Percentiles rank a stretch among this genome's conserved stretches.
phyloP scores from a whole-genome alignment of 2,329 filamentous ascomycete species.

The Fusarium staphyleae region DNA sequence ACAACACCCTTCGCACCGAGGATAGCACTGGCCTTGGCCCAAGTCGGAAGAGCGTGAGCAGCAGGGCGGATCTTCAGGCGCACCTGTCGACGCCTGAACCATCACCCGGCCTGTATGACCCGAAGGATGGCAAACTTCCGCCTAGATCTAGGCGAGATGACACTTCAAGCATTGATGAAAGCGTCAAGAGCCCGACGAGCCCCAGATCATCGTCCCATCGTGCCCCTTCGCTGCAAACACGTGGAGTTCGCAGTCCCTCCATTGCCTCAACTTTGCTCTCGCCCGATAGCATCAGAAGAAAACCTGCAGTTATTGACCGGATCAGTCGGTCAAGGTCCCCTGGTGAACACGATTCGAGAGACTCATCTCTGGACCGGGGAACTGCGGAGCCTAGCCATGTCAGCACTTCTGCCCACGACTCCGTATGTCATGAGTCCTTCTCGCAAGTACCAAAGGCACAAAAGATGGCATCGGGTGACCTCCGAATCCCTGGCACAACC shows the following conservation, averaged over 20 bases:
- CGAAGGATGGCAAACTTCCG: constrained; percentile 46
- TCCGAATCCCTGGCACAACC: constrained; percentile 64
- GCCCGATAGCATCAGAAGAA: constrained; percentile 51
- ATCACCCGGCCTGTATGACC: constrained; percentile 50
- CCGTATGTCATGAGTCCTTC: constrained; percentile 64
- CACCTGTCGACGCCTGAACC: constrained; percentile 47
- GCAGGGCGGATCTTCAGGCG: constrained; percentile 51
- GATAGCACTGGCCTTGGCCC: constrained; percentile 51
- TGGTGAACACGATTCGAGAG: constrained; percentile 57
- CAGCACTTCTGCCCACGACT: constrained; percentile 65
- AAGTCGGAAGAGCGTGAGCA: constrained; percentile 51
- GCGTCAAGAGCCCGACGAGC: constrained; percentile 55
- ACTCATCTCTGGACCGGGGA: constrained; percentile 65
- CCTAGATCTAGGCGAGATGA: constrained; percentile 52
- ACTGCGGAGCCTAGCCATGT: constrained; percentile 64
- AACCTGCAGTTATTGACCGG: constrained; percentile 62
- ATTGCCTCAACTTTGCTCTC: constrained; percentile 47
- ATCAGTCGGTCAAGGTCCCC: constrained; percentile 57
- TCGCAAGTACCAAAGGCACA: constrained; percentile 55
- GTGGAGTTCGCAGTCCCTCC: constrained; percentile 46
- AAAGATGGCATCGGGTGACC: constrained; percentile 54
- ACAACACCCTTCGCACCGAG: constrained; percentile 52
- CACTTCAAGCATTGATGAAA: constrained; percentile 55
- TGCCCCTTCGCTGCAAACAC: constrained; percentile 47
- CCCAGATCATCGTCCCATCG: constrained; percentile 49